Evolutionary conservation across 495 filamentous ascomycete genomes (phyloP), one percentile per base, ranked within the genome.

Genomic region (Neurospora tetrasperma): DNA sequence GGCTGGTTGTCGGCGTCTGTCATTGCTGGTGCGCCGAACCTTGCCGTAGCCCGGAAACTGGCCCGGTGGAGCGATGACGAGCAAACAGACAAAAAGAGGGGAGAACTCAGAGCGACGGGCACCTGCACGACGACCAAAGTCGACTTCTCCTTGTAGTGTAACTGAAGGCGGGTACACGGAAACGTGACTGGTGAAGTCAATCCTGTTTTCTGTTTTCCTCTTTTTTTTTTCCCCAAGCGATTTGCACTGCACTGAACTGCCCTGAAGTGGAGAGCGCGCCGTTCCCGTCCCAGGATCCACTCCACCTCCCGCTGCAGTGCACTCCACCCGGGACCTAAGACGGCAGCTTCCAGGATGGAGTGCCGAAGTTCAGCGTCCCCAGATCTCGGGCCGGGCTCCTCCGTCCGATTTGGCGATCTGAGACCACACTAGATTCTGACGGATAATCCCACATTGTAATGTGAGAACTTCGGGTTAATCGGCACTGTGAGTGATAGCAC

Each of bases 1-100:
- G 39, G 23, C 11, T 69, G 38, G 23, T 72, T 43, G 9, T 72
- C 69, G n/a, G 68, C 41, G 31, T 73, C 69, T 68, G 70, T 54
- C 69, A 69, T 73, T 59, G 71, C 41, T 46, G 54, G 46, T 35
- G 27, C 54, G 54, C 54, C 54, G 12, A 31, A 62, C 3, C 46
- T 9, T 44, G 46, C 46, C 12, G 54, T 8, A 62, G 54, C 12
- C 31, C 14, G 11, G 23, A 62, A 23, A 18, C 2, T 62, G 54
- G 54, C 27, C 27, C 44, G n/a, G 48, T 14, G 48, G 20, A 23
- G 27, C 20, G 6, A 62, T 62, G 10, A 31, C 23, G 23, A 31
- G 54, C 20, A 12, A 54, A 54, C 4, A 11, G 10, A 23, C 12
- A 5, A 54, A 23, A 5, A 54, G 12, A 4, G 12, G 20, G 35